Evolutionary conservation across 768 basidiomycete species (phyloP).

Genomic region (Russula sp.): DNA sequence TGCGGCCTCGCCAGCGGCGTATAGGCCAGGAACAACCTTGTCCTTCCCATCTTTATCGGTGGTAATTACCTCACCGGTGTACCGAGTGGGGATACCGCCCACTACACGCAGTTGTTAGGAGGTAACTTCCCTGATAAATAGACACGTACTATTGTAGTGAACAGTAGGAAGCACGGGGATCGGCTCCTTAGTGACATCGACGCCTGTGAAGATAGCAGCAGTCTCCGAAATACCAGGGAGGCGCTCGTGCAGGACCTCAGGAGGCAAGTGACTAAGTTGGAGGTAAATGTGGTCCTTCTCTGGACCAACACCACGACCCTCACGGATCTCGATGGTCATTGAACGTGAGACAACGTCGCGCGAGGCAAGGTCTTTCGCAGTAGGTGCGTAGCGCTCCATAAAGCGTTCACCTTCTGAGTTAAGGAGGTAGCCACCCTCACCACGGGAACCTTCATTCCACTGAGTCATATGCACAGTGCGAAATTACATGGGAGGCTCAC

Average conservation of each 20-base stretch:
- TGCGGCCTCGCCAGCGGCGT: constrained; percentile 98
- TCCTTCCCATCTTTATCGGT: constrained; percentile 85
- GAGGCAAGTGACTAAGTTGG: constrained; percentile 94
- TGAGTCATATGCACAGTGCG: background rate
- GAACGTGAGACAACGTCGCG: constrained; percentile 99
- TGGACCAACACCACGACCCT: constrained; percentile 97
- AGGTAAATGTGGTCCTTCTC: constrained; percentile 97
- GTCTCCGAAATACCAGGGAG: constrained; percentile 99
- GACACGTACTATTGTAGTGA: constrained; percentile 89
- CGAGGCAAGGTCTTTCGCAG: constrained; percentile 98
- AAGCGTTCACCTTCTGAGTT: constrained; percentile 99
- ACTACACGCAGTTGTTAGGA: constrained; percentile 41
- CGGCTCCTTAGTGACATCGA: constrained; percentile 99
- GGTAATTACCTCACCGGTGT: constrained; percentile 95
- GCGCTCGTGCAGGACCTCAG: constrained; percentile 92
- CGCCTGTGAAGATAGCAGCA: constrained; percentile 96
- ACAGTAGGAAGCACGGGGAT: constrained; percentile 98
- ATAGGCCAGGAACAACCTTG: constrained; percentile 89
- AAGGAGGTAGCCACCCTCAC: constrained; percentile 96
- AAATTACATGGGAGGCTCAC: constrained; percentile 33
- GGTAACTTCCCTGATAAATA: background rate
- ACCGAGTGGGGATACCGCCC: constrained; percentile 99
- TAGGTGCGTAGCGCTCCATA: constrained; percentile 99
- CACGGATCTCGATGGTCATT: constrained; percentile 98
- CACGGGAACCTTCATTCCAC: constrained; percentile 71